Conservation (phyloP, 495 filamentous ascomycete genomes). For the Hapsidospora chrysogenum region DNA sequence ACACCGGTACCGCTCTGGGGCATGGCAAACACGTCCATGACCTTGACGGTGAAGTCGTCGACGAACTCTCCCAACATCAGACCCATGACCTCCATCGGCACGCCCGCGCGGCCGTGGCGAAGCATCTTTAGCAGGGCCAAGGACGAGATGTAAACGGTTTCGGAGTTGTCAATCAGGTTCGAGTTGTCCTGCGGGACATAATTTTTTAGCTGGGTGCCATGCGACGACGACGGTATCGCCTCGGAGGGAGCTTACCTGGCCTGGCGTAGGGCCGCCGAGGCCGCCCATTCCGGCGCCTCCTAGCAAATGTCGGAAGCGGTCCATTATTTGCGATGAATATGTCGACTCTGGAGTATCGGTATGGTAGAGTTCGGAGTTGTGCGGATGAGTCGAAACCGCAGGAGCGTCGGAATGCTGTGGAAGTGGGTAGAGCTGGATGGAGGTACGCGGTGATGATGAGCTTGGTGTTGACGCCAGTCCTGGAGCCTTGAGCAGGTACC, state of each 20-base stretch:
- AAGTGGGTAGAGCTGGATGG: neutral
- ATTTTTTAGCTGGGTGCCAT: no score
- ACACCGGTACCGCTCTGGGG: conserved; percentile 98
- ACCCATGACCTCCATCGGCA: conserved; percentile 99
- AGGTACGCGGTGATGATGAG: neutral
- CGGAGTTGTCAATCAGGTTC: conserved; percentile 91
- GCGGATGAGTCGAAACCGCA: neutral
- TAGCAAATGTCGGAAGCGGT: conserved; percentile 6
- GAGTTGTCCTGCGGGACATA: conserved; percentile 69
- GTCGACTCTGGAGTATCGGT: no score
- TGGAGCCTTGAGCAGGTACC: neutral
- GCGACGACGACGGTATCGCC: neutral
- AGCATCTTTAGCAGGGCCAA: conserved; percentile 97
- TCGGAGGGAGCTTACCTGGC: neutral
- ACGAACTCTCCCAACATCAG: conserved; percentile 98
- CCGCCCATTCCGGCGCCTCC: neutral
- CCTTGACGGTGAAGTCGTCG: conserved; percentile 95
- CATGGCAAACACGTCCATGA: conserved; percentile 98
- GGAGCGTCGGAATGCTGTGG: neutral
- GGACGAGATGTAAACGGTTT: conserved; percentile 98
- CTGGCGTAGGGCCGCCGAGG: conserved; percentile 1
- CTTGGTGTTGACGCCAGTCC: neutral
- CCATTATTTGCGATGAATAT: no score
- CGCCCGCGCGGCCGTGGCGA: conserved; percentile 87
- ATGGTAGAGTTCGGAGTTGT: no score